Evolutionary conservation across 495 filamentous ascomycete species (phyloP).

Genomic region (Rhypophila decipiens): DNA sequence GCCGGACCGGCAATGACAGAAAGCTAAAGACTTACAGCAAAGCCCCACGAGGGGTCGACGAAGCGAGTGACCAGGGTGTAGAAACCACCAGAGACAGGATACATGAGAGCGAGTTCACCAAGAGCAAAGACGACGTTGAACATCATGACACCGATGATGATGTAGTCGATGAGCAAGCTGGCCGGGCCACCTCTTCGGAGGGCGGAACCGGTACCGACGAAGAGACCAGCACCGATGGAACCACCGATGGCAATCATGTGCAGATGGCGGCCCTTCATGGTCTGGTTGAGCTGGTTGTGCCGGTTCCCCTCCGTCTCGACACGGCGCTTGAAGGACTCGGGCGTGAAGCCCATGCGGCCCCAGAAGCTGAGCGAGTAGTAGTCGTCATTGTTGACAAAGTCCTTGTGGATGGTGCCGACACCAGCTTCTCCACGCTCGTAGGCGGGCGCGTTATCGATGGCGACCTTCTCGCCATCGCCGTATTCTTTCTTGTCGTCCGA

Average conservation of each 20-base stretch:
- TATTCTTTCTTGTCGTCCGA: no score
- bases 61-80: constrained; percentile 60
- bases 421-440: no score
- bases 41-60: constrained; percentile 56
- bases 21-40: constrained; percentile 13
- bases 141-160: constrained; percentile 40
- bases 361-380: no score
- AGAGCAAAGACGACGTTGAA: constrained; percentile 50
- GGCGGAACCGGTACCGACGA: constrained; percentile 47
- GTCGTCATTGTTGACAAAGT: no score
- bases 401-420: no score
- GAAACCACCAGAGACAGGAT: constrained; percentile 54
- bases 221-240: constrained; percentile 53
- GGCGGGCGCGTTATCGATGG: no score
- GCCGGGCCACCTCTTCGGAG: constrained; percentile 48
- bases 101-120: constrained; percentile 62
- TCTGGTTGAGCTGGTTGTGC: no score
- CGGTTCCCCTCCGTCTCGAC: no score
- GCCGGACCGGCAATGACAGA: no score
- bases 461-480: no score
- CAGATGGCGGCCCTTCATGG: constrained; percentile 64
- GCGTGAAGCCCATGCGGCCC: no score
- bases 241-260: constrained; percentile 72
- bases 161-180: constrained; percentile 52
- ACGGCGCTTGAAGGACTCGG: no score